Conservation (phyloP, 768 basidiomycete species). For the Butyriboletus loyo region DNA sequence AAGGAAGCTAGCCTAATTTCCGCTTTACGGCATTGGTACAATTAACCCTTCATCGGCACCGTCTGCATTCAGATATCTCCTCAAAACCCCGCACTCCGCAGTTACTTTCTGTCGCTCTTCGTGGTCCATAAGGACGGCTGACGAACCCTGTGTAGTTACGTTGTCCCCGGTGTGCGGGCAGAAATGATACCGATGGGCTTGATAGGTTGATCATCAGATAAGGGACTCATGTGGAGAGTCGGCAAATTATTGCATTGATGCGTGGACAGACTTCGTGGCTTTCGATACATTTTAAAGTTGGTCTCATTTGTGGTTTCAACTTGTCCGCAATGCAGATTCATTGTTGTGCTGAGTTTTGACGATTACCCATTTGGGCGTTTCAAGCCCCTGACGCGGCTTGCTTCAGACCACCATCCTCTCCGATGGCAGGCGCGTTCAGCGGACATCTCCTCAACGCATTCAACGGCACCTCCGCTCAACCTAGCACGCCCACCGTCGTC, state of each 20-base stretch:
- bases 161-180: too few species aligned
- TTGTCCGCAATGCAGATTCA: too few species aligned
- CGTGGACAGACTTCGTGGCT: too few species aligned
- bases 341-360: too few species aligned
- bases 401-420: slow-evolving; percentile 8
- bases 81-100: too few species aligned
- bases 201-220: too few species aligned
- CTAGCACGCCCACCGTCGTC: slow-evolving; percentile 34
- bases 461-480: slow-evolving; percentile 14
- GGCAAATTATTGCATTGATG: too few species aligned
- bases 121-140: neutral
- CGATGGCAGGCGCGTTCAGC: slow-evolving; percentile 60
- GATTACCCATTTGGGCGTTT: neutral
- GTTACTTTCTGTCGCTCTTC: neutral
- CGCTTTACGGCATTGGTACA: neutral
- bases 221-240: too few species aligned
- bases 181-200: too few species aligned
- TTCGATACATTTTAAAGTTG: too few species aligned
- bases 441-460: slow-evolving; percentile 55
- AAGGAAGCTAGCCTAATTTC: neutral
- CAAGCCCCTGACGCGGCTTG: slow-evolving; percentile 4
- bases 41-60: neutral
- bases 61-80: neutral
- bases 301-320: too few species aligned
- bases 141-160: too few species aligned